Conservation (phyloP, 2,329 filamentous ascomycete genomes). For the Metarhizium sp. region DNA sequence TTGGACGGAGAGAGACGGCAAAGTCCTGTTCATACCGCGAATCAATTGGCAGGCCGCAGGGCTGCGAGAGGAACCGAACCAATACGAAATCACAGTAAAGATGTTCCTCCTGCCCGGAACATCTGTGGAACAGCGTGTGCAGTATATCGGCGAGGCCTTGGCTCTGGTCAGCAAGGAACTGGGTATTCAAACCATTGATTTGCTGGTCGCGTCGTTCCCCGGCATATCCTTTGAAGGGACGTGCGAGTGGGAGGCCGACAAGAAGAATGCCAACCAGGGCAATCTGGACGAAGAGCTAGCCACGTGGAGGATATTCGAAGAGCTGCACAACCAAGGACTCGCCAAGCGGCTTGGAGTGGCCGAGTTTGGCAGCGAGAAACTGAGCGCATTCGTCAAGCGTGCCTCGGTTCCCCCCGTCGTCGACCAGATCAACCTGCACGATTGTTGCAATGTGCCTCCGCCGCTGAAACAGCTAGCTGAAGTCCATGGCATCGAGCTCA, state of each 20-base stretch:
- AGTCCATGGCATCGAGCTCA: slow-evolving; percentile 69
- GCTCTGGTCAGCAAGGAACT: slow-evolving; percentile 73
- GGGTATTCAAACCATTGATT: slow-evolving; percentile 64
- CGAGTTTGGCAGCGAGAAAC: slow-evolving; percentile 81
- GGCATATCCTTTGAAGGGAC: slow-evolving; percentile 90
- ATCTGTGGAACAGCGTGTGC: slow-evolving; percentile 51
- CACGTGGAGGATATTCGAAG: slow-evolving; percentile 66
- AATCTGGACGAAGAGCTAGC: slow-evolving; percentile 58
- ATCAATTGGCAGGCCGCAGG: slow-evolving; percentile 63
- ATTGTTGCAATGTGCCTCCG: slow-evolving; percentile 93
- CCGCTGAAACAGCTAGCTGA: slow-evolving; percentile 79
- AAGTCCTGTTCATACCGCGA: slow-evolving; percentile 65
- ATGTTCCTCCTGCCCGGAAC: slow-evolving; percentile 81
- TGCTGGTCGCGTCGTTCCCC: slow-evolving; percentile 88
- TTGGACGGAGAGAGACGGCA: slow-evolving; percentile 61
- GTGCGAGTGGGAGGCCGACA: slow-evolving; percentile 69
- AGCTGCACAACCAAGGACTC: slow-evolving; percentile 58
- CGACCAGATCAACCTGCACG: slow-evolving; percentile 90
- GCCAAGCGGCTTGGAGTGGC: slow-evolving; percentile 74
- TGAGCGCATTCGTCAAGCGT: slow-evolving; percentile 65
- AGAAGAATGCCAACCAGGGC: slow-evolving; percentile 50
- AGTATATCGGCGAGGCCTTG: slow-evolving; percentile 70
- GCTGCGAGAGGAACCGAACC: slow-evolving; percentile 67
- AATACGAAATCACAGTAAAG: slow-evolving; percentile 94
- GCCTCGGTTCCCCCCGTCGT: slow-evolving; percentile 69